These are phyloP conservation scores for Scutellaria galericulata DNA, from an alignment of 257 asterid genomes.

Conservation along the genomic window DNA sequence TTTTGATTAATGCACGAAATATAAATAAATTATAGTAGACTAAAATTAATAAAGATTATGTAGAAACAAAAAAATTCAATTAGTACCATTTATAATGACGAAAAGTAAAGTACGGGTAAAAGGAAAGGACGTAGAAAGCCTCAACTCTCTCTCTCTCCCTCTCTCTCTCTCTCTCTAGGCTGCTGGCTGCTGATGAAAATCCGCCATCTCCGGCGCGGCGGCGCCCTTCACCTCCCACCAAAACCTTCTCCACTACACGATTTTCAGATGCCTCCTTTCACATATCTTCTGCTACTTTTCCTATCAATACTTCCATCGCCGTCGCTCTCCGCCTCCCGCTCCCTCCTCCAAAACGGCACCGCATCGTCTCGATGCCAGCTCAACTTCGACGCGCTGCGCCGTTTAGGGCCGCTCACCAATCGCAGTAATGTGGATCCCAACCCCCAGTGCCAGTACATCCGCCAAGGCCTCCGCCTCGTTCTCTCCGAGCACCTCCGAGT, in stretches of 20 bases:
- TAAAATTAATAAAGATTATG: too few species aligned
- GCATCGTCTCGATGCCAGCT: conserved; percentile 59
- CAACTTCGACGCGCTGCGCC: conserved; percentile 52
- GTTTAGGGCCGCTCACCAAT: conserved; percentile 30
- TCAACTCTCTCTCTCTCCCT: too few species aligned
- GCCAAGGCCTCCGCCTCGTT: conserved; percentile 73
- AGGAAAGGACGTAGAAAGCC: too few species aligned
- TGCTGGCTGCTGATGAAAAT: conserved; percentile 33
- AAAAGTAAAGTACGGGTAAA: too few species aligned
- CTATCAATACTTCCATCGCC: conserved; percentile 20
- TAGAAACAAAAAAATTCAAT: too few species aligned
- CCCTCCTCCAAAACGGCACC: conserved; percentile 50
- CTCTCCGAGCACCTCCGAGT: conserved; percentile 62
- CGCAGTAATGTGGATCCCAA: conserved; percentile 42
- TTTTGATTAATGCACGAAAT: too few species aligned
- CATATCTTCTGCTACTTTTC: conserved; percentile 22
- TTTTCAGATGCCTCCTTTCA: conserved; percentile 41
- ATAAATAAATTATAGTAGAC: too few species aligned
- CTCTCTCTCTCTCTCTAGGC: conserved; percentile 18
- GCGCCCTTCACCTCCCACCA: not conserved
- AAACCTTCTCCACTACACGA: not conserved
- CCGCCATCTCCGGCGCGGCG: conserved; percentile 19
- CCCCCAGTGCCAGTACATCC: conserved; percentile 64
- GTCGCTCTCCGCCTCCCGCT: conserved; percentile 31
- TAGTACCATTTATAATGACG: too few species aligned